Conservation (phyloP, 2,329 filamentous ascomycete genomes). For the Xylariales sp. region DNA sequence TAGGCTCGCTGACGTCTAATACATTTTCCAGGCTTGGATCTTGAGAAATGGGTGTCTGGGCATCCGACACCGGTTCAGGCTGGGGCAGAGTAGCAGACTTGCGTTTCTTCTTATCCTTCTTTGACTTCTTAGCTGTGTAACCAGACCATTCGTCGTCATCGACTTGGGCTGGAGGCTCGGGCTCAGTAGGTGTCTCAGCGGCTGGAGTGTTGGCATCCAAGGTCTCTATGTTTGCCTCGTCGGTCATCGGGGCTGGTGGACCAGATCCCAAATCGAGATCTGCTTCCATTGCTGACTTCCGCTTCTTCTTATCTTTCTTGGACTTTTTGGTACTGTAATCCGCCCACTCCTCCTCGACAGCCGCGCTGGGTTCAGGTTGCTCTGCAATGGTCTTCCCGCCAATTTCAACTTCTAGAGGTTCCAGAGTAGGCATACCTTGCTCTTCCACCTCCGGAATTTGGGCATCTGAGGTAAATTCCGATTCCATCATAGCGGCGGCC, state of each 20-base stretch:
- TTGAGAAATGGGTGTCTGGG: slow-evolving; percentile 12
- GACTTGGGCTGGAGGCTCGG: neutral
- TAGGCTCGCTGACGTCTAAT: slow-evolving; percentile 4
- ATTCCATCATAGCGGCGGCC: slow-evolving; percentile 17
- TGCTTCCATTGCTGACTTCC: slow-evolving; percentile 22
- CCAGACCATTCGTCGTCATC: slow-evolving; percentile 1
- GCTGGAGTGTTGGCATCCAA: no score
- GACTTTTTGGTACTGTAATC: slow-evolving; percentile 13
- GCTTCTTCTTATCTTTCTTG: slow-evolving; percentile 28
- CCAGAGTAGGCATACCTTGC: neutral
- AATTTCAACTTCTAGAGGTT: slow-evolving; percentile 4
- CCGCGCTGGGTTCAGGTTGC: neutral
- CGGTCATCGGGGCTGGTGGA: slow-evolving; percentile 8
- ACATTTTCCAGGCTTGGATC: slow-evolving; percentile 5
- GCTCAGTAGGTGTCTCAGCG: slow-evolving; percentile 4
- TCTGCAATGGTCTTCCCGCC: slow-evolving; percentile 2
- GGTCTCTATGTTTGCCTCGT: slow-evolving; percentile 9
- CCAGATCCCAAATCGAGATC: slow-evolving; percentile 12
- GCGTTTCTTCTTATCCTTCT: slow-evolving; percentile 8
- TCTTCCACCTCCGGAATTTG: slow-evolving; percentile 7
- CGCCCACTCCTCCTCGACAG: slow-evolving; percentile 2
- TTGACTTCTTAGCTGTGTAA: slow-evolving; percentile 20
- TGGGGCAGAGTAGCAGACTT: slow-evolving; percentile 11
- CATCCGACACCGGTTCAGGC: slow-evolving; percentile 13
- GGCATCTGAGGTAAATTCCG: slow-evolving; percentile 10